phyloP scores from a whole-genome alignment of 1,139 yeast genomes.

The Suhomyces terraborum region DNA sequence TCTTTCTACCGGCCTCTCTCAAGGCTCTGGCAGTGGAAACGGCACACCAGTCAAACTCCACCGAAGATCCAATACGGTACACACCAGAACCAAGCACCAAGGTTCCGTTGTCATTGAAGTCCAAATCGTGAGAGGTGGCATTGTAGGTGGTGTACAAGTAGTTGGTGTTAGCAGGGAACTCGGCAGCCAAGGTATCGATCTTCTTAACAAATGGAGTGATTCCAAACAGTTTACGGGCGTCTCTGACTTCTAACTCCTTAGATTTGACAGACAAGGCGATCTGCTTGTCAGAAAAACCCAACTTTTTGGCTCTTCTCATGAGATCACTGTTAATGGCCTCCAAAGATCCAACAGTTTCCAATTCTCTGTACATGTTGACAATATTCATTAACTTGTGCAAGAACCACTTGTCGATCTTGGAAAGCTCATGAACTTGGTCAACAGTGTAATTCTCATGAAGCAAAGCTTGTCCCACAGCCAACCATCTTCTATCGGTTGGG shows the following conservation, averaged over 20 bases:
- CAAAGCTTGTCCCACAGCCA: conserved; percentile 97
- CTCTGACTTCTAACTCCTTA: conserved; percentile 76
- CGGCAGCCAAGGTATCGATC: conserved; percentile 97
- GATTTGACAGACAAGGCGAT: conserved; percentile 74
- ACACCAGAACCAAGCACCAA: conserved; percentile 98
- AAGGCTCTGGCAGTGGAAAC: conserved; percentile 95
- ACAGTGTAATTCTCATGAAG: conserved; percentile 87
- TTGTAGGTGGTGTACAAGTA: conserved; percentile 95
- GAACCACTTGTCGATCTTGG: conserved; percentile 96
- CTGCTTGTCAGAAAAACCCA: conserved; percentile 95
- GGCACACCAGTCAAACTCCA: conserved; percentile 99
- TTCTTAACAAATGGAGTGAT: conserved; percentile 92
- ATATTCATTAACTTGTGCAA: conserved; percentile 87
- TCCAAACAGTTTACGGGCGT: conserved; percentile 72
- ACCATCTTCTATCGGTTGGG: conserved; percentile 97
- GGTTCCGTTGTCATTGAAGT: conserved; percentile 86
- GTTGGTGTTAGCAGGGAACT: conserved; percentile 96
- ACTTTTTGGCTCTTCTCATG: conserved; percentile 80
- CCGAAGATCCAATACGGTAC: conserved; percentile 97
- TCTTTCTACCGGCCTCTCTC: conserved; percentile 82
- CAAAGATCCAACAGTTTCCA: conserved; percentile 61
- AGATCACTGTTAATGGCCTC: conserved; percentile 64
- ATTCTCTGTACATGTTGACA: conserved; percentile 81
- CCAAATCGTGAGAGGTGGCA: conserved; percentile 82
- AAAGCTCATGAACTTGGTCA: conserved; percentile 84